These are phyloP conservation scores for Talaromyces marneffei DNA, from an alignment of 2,329 filamentous ascomycete species.

Conservation along the genomic window DNA sequence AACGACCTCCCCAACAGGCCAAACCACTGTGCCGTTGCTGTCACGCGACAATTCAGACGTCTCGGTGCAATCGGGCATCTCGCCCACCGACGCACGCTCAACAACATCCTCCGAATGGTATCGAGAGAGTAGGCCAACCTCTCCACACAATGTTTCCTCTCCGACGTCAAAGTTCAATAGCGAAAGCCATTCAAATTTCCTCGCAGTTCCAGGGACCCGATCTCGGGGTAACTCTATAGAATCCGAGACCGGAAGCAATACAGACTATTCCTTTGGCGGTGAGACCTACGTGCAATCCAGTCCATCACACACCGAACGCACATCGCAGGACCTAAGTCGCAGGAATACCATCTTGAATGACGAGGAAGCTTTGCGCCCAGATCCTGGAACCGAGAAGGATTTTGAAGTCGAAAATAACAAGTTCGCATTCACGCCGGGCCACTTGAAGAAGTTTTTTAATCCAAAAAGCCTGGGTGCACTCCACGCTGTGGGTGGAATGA, in stretches of 20 bases:
- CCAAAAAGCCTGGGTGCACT: conserved; percentile 73
- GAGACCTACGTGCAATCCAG: conserved; percentile 47
- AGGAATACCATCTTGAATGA: conserved; percentile 51
- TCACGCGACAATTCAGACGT: conserved; percentile 26
- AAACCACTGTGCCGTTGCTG: conserved; percentile 27
- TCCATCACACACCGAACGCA: conserved; percentile 38
- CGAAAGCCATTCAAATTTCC: conserved; percentile 50
- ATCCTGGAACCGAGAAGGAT: conserved; percentile 65
- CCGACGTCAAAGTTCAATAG: conserved; percentile 51
- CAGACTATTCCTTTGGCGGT: conserved; percentile 49
- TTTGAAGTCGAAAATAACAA: conserved; percentile 63
- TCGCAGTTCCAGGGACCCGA: conserved; percentile 58
- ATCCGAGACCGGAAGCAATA: conserved; percentile 52
- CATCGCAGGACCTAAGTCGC: conserved; percentile 37
- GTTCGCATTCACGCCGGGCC: conserved; percentile 68
- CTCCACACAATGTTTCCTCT: conserved; percentile 63
- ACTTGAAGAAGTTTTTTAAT: conserved; percentile 70
- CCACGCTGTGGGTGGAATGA: conserved; percentile 66
- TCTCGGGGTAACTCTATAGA: conserved; percentile 62
- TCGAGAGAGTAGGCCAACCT: conserved; percentile 56
- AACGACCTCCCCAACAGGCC: conserved; percentile 25
- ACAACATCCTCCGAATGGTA: conserved; percentile 55
- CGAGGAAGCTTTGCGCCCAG: conserved; percentile 59
- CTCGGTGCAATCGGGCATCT: conserved; percentile 27
- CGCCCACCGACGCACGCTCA: conserved; percentile 47